phyloP scores from a whole-genome alignment of 495 filamentous ascomycete species.

The Trichoderma gamsii region DNA sequence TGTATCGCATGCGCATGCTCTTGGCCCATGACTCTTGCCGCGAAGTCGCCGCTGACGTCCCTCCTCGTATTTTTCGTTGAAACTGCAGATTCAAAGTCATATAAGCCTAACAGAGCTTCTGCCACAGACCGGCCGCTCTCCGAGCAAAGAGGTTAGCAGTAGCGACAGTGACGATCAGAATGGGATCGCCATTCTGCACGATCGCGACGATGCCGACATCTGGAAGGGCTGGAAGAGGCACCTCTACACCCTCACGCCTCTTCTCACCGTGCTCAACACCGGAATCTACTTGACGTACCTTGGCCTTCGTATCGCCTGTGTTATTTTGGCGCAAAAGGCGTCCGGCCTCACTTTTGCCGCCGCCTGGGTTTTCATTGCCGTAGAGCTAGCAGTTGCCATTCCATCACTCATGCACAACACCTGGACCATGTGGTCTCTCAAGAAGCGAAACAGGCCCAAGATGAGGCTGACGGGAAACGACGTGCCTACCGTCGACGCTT shows the following conservation, averaged over 20 bases:
- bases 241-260: conserved; percentile 32
- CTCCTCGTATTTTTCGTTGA: background rate
- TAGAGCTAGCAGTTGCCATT: conserved; percentile 35
- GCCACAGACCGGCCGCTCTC: conserved; percentile 5
- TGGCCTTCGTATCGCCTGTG: conserved; percentile 36
- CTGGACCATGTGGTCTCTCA: conserved; percentile 39
- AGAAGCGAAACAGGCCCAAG: conserved; percentile 34
- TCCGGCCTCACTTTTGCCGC: conserved; percentile 24
- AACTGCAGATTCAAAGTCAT: background rate
- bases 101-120: conserved; percentile 16
- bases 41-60: conserved; percentile 13
- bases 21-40: background rate
- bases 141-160: conserved; percentile 23
- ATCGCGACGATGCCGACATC: conserved; percentile 38
- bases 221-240: conserved; percentile 40
- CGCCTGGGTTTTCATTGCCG: conserved; percentile 39
- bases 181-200: conserved; percentile 32
- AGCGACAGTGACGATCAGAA: conserved; percentile 29
- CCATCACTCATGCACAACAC: conserved; percentile 39
- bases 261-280: conserved; percentile 35
- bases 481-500: conserved; percentile 45
- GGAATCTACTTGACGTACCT: conserved; percentile 36
- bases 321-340: conserved; percentile 33
- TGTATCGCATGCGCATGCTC: too few relatives aligned
- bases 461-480: conserved; percentile 39